Evolutionary conservation across 176 grass and related monocot genomes (phyloP).

Genomic region (Olyra latifolia): DNA sequence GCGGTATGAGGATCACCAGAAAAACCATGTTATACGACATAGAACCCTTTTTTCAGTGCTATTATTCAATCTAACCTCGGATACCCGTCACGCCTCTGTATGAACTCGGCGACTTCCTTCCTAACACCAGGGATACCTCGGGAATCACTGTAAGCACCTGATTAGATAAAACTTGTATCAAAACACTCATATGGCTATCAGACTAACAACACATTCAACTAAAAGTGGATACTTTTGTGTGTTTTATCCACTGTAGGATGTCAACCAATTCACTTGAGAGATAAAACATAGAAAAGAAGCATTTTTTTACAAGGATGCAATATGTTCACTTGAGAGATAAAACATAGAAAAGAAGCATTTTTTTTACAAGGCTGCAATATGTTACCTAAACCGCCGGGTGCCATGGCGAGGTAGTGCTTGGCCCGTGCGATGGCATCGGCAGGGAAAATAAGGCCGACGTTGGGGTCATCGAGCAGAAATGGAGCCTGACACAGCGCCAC

Average conservation of each 20-base stretch:
- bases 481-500: constrained; percentile 96
- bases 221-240: not conserved
- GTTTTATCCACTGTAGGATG: not conserved
- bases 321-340: too few relatives aligned
- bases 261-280: not conserved
- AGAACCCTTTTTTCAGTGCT: not conserved
- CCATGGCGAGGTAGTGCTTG: constrained; percentile 86
- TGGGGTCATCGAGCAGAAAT: constrained; percentile 92
- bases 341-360: not conserved
- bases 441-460: constrained; percentile 89
- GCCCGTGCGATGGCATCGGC: constrained; percentile 91
- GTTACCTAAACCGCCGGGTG: constrained; percentile 86
- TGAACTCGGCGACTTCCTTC: constrained; percentile 95
- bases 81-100: constrained; percentile 92
- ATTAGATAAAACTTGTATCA: constrained; percentile 13
- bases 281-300: not conserved
- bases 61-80: constrained; percentile 55
- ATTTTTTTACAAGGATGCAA: not conserved
- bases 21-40: not conserved
- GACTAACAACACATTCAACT: not conserved
- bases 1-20: not conserved
- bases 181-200: not conserved
- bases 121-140: constrained; percentile 91
- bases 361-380: not conserved
- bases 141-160: constrained; percentile 99